phyloP scores from a whole-genome alignment of 1,139 yeast species.

The Nakaseomyces sp. region DNA sequence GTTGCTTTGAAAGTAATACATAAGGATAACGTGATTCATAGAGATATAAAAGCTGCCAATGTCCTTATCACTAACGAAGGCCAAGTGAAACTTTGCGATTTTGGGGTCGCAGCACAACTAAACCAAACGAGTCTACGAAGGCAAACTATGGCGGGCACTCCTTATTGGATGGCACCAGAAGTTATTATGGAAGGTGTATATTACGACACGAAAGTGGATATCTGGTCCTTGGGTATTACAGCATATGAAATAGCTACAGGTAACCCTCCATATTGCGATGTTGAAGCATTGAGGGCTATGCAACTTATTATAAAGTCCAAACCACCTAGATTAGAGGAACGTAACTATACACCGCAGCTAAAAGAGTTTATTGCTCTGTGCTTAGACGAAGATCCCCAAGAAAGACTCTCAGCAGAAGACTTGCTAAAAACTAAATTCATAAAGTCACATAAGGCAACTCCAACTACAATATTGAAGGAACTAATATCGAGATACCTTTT shows the following conservation, averaged over 20 bases:
- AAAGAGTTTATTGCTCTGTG: conserved; percentile 90
- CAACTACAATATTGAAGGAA: conserved; percentile 60
- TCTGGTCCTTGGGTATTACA: conserved; percentile 92
- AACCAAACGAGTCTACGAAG: conserved; percentile 71
- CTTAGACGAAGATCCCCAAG: conserved; percentile 86
- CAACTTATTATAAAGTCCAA: conserved; percentile 85
- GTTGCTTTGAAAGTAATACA: conserved; percentile 77
- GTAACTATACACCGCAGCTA: conserved; percentile 63
- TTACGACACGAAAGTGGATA: conserved; percentile 79
- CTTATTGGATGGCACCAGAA: conserved; percentile 99
- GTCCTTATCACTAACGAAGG: conserved; percentile 86
- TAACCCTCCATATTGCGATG: conserved; percentile 93
- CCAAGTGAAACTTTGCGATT: conserved; percentile 84
- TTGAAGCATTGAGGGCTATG: conserved; percentile 92
- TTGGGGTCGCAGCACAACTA: conserved; percentile 94
- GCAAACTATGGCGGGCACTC: conserved; percentile 97
- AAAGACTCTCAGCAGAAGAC: conserved; percentile 82
- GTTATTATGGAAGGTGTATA: conserved; percentile 89
- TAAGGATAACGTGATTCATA: conserved; percentile 81
- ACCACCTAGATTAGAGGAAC: conserved; percentile 91
- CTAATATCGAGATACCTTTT: conserved; percentile 68
- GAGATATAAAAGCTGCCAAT: conserved; percentile 95
- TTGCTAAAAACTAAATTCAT: conserved; percentile 66
- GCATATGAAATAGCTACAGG: conserved; percentile 93
- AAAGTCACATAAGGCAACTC: conserved; percentile 47